Percentiles rank a stretch among this genome's conserved stretches.
phyloP scores from a whole-genome alignment of 495 filamentous ascomycete species.

The Viridothelium virens region DNA sequence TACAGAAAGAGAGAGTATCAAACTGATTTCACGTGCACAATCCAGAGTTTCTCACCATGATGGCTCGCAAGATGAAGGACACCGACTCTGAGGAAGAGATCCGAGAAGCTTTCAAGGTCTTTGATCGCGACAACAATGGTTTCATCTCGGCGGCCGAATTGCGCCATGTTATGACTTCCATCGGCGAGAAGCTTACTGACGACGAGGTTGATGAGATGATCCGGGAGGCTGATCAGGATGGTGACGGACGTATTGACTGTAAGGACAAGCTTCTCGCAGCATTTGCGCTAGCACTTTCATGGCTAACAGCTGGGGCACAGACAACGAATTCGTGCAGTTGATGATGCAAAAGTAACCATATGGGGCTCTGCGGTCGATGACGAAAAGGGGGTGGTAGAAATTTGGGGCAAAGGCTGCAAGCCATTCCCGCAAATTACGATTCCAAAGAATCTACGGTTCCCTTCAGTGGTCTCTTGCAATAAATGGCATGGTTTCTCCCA shows the following conservation, averaged over 20 bases:
- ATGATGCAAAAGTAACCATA: slow-evolving; percentile 93
- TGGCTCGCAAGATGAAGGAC: slow-evolving; percentile 99
- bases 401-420: background rate
- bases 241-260: slow-evolving; percentile 97
- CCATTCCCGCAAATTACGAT: background rate
- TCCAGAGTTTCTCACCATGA: slow-evolving; percentile 97
- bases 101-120: slow-evolving; percentile 90
- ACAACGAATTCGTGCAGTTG: slow-evolving; percentile 99
- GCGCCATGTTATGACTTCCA: slow-evolving; percentile 98
- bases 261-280: slow-evolving; percentile 24
- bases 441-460: background rate
- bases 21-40: slow-evolving; percentile 11
- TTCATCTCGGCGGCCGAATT: slow-evolving; percentile 98
- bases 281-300: background rate
- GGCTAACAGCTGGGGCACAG: slow-evolving; percentile 46
- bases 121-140: slow-evolving; percentile 98
- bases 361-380: background rate
- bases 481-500: background rate
- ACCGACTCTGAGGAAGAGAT: slow-evolving; percentile 99
- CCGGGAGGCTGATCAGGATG: slow-evolving; percentile 97
- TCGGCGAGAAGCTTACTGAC: slow-evolving; percentile 98
- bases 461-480: too few species aligned
- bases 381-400: background rate
- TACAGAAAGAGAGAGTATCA: background rate
- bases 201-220: slow-evolving; percentile 99